Percentiles rank a stretch among this genome's conserved stretches.
Conservation (phyloP, 352 stramenopile genomes). For the Blastocystis sp. region DNA sequence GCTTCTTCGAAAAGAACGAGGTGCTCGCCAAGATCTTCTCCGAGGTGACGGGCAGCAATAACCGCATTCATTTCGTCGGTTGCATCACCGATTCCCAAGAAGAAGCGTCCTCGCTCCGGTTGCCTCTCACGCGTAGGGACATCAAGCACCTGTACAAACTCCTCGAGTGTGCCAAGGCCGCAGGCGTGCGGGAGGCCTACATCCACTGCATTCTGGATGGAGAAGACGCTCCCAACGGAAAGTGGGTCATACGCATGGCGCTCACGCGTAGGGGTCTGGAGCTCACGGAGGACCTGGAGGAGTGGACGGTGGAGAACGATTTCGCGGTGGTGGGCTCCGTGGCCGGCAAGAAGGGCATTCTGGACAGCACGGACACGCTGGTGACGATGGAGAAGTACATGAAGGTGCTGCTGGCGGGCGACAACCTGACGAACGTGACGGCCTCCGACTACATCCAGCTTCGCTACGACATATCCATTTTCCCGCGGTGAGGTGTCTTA, state of each 20-base stretch:
- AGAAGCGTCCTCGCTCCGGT: background rate
- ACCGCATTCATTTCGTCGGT: conserved; percentile 20
- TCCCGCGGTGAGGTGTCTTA: background rate
- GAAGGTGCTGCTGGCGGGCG: background rate
- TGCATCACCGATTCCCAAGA: conserved; percentile 9
- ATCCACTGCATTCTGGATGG: conserved; percentile 14
- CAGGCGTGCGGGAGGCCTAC: conserved; percentile 4
- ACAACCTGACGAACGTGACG: background rate
- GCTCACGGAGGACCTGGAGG: conserved; percentile 19
- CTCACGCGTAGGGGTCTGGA: background rate
- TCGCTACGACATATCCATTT: conserved; percentile 43
- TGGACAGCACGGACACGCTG: background rate
- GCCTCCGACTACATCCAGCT: conserved; percentile 28
- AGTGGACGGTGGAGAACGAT: background rate
- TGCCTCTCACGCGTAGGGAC: background rate
- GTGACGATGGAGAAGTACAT: conserved; percentile 15
- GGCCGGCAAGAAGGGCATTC: background rate
- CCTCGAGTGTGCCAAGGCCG: conserved; percentile 5
- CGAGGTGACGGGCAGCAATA: conserved; percentile 4
- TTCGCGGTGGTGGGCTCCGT: background rate
- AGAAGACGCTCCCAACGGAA: background rate
- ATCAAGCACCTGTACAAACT: conserved; percentile 18
- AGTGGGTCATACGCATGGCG: background rate
- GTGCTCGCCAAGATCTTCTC: background rate
- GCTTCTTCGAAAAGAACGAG: conserved; percentile 20